These are phyloP conservation scores for Phaseolus lunatus DNA, from an alignment of 306 rosid genomes.

Conservation along the genomic window DNA sequence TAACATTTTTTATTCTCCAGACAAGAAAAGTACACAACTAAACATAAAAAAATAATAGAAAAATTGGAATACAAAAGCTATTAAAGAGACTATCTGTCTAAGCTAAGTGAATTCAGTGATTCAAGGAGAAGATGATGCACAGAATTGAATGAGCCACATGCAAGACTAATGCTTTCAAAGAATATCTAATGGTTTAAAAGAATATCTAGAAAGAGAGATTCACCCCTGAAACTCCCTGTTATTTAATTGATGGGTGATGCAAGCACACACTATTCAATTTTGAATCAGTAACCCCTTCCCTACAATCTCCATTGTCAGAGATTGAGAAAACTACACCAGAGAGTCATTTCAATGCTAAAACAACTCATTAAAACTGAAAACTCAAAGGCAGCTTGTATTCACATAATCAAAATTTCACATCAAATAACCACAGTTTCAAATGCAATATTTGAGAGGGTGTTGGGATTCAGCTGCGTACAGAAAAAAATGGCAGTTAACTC, in stretches of 20 bases:
- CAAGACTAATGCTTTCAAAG: slow-evolving; percentile 4
- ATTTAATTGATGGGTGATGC: slow-evolving; percentile 26
- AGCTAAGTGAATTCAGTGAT: slow-evolving; percentile 7
- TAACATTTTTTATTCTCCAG: slow-evolving; percentile 2
- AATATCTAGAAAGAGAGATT: background rate
- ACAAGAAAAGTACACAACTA: slow-evolving; percentile 14
- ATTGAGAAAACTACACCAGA: slow-evolving; percentile 40
- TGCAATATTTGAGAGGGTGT: background rate
- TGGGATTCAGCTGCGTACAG: slow-evolving; percentile 1
- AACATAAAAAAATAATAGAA: slow-evolving; percentile 6
- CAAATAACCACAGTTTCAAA: slow-evolving; percentile 30
- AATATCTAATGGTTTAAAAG: background rate
- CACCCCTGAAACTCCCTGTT: slow-evolving; percentile 21
- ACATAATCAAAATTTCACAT: slow-evolving; percentile 17
- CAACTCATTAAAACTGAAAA: slow-evolving; percentile 27
- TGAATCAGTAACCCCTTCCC: slow-evolving; percentile 16
- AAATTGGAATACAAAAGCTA: slow-evolving; percentile 19
- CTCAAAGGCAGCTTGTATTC: slow-evolving; percentile 34
- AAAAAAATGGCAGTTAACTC: background rate
- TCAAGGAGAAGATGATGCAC: slow-evolving; percentile 20
- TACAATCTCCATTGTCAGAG: background rate
- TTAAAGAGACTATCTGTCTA: background rate
- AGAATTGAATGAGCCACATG: slow-evolving; percentile 14
- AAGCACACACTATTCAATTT: slow-evolving; percentile 10
- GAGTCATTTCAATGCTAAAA: slow-evolving; percentile 27